These are phyloP conservation scores for Hemileia vastatrix DNA, from an alignment of 1,284 basidiomycete species.

Conservation along the genomic window DNA sequence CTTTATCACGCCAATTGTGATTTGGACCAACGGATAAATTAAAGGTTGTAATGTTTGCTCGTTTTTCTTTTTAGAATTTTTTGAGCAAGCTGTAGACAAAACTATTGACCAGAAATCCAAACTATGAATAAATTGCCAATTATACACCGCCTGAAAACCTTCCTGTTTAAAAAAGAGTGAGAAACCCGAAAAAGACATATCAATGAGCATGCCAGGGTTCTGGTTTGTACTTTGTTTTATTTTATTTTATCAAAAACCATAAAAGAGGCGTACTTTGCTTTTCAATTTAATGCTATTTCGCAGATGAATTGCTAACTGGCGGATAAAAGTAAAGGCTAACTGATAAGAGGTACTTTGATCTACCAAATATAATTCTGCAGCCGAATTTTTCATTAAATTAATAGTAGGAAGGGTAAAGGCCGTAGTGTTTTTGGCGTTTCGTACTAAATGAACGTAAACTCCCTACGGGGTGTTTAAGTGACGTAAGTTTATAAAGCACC, in stretches of 20 bases:
- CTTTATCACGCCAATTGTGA: slow-evolving; percentile 83
- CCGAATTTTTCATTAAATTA: slow-evolving; percentile 96
- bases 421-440: slow-evolving; percentile 70
- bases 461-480: slow-evolving; percentile 50
- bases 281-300: slow-evolving; percentile 82
- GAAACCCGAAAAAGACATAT: background rate
- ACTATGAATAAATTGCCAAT: slow-evolving; percentile 96
- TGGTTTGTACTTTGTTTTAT: too few relatives aligned
- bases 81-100: slow-evolving; percentile 66
- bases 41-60: slow-evolving; percentile 75
- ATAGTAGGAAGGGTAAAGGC: slow-evolving; percentile 82
- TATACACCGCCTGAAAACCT: slow-evolving; percentile 83
- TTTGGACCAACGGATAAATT: slow-evolving; percentile 91
- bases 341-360: slow-evolving; percentile 68
- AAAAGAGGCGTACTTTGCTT: slow-evolving; percentile 55
- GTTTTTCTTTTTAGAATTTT: slow-evolving; percentile 51
- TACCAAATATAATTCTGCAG: slow-evolving; percentile 78
- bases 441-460: slow-evolving; percentile 72
- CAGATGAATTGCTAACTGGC: slow-evolving; percentile 87
- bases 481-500: background rate
- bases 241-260: slow-evolving; percentile 24
- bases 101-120: slow-evolving; percentile 95
- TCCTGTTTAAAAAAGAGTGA: slow-evolving; percentile 51
- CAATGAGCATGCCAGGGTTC: slow-evolving; percentile 27
- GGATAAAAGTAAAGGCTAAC: slow-evolving; percentile 92